These are phyloP conservation scores for Davidsoniella eucalypti DNA, from an alignment of 2,329 filamentous ascomycete genomes.

Conservation along the genomic window DNA sequence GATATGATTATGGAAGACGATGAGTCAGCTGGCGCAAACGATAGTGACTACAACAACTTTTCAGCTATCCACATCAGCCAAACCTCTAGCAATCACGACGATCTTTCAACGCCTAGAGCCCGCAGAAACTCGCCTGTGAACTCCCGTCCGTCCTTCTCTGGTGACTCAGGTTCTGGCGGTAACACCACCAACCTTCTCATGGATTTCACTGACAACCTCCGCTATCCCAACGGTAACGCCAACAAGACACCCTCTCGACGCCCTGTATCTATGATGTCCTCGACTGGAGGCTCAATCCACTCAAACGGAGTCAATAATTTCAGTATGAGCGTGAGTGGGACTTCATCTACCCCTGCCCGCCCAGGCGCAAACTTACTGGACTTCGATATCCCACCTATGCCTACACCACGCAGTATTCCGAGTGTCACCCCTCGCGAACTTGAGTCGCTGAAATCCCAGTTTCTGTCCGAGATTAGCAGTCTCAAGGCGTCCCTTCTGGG, in stretches of 20 bases:
- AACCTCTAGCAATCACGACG: constrained; percentile 3
- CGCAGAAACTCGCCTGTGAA: constrained; percentile 32
- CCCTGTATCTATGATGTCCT: constrained; percentile 16
- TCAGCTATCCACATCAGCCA: constrained; percentile 53
- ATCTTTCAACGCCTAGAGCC: constrained; percentile 7
- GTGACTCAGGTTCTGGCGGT: constrained; percentile 18
- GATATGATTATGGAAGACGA: constrained; percentile 17
- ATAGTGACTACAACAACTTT: constrained; percentile 77
- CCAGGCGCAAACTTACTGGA: constrained; percentile 52
- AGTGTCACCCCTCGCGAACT: constrained; percentile 83
- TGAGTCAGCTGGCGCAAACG: constrained; percentile 37
- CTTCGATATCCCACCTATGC: constrained; percentile 76
- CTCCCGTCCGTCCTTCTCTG: constrained; percentile 29
- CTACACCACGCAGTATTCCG: constrained; percentile 81
- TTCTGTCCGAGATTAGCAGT: constrained; percentile 86
- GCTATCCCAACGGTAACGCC: constrained; percentile 20
- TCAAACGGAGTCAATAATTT: not conserved
- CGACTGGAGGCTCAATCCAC: not conserved
- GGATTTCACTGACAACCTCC: constrained; percentile 69
- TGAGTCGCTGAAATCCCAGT: constrained; percentile 78
- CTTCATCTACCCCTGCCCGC: constrained; percentile 30
- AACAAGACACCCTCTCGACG: constrained; percentile 19
- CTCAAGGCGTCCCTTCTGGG: constrained; percentile 81
- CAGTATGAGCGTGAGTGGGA: constrained; percentile 14
- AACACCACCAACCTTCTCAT: constrained; percentile 65